Conservation (phyloP, 164 flowering plant genomes). For the Chimonanthus salicifolius region DNA sequence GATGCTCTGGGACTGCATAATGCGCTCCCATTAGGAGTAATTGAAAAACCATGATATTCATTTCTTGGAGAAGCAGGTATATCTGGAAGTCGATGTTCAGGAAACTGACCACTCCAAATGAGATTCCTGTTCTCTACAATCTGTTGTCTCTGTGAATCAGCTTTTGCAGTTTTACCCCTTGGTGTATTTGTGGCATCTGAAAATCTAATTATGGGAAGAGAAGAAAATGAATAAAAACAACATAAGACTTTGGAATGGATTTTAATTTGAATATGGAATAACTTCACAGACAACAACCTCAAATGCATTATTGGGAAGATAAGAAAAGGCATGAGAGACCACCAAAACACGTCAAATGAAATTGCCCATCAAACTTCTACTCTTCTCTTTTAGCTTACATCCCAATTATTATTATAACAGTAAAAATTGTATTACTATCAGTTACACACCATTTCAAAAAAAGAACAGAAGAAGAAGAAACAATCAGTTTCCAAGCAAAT, state of each 20-base stretch:
- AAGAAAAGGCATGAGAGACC: too few relatives aligned
- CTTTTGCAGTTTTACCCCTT: slow-evolving; percentile 1
- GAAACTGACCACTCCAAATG: not conserved
- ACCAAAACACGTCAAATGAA: too few relatives aligned
- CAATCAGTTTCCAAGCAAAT: too few relatives aligned
- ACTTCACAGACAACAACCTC: too few relatives aligned
- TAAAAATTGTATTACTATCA: too few relatives aligned
- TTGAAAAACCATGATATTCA: slow-evolving; percentile 2
- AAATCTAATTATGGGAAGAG: not conserved
- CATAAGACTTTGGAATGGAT: not conserved
- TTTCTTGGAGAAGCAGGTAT: slow-evolving; percentile 13
- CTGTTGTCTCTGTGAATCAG: slow-evolving; percentile 6
- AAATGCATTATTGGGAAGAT: too few relatives aligned
- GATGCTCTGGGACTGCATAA: slow-evolving; percentile 3
- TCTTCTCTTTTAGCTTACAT: too few relatives aligned
- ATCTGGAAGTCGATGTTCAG: slow-evolving; percentile 3
- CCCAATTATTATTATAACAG: too few relatives aligned
- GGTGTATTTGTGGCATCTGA: slow-evolving; percentile 2
- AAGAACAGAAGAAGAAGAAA: too few relatives aligned
- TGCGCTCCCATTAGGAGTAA: slow-evolving; percentile 28
- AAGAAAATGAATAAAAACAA: not conserved
- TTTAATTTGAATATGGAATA: too few relatives aligned
- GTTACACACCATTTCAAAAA: too few relatives aligned
- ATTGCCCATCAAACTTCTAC: too few relatives aligned
- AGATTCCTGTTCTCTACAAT: slow-evolving; percentile 4